Base-by-base conservation (phyloP, 176 grass and related monocot species). In the Calamus simplicifolius region DNA sequence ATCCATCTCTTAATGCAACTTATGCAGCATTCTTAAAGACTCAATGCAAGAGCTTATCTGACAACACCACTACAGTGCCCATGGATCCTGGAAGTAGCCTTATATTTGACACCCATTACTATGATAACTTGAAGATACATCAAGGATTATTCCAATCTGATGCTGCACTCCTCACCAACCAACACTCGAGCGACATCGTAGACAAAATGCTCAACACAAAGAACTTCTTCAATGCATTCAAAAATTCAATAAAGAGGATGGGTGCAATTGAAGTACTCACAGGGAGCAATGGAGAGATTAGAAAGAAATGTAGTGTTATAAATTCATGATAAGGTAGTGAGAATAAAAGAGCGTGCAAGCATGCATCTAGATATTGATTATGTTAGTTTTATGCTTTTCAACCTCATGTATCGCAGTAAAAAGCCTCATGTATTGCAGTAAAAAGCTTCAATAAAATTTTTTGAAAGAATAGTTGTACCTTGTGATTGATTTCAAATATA, bases 181-280 rank as follows among this genome's bases (percentile, higher is more conserved):
- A 10, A 13, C 56, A 23, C 25, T 54, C 73, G 2, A 49, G 26
- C 54, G 25, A 66, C 16, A 21, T 76, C 17, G 63, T 68, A 43
- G 54, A 67, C 55, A 76, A 76, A 16, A 15, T 76, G 14, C 10
- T 68, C 4, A 17, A 59, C 55, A 10, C 23, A 1, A 15, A 19
- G 4, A 53, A 66, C 8, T 76, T 76, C 25, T 59, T 76, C 4
- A 25, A 59, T 31, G 73, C 73, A 12, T 76, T 76, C 54, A 76
- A 76, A 54, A 76, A 68, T 48, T 76, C 73, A 3, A 76, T 76
- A 50, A 67, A 52, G 30, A 59, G 48, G 35, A 76, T 76, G 73
- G 73, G 73, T 19, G 23, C 6, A 0, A 38, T 76, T 13, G 21
- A 25, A 30, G 59, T 65, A 52, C 62, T 68, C 16, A 76, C 56